These are phyloP conservation scores for Malassezia globosa DNA, from an alignment of 1,284 basidiomycete genomes.

Conservation along the genomic window DNA sequence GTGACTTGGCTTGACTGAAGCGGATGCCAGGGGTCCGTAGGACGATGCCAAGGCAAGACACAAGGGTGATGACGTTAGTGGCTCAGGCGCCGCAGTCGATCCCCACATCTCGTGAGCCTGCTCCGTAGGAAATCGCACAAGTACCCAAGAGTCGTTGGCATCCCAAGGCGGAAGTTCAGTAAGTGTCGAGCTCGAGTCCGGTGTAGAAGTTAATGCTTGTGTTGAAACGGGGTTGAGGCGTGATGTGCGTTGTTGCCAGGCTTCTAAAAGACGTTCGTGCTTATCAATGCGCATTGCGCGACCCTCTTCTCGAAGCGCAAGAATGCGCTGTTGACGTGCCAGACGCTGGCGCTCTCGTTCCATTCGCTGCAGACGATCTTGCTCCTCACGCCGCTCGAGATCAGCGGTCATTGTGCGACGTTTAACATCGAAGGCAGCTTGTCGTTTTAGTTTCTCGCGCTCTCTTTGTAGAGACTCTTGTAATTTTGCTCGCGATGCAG, in stretches of 20 bases:
- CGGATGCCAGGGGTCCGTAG: constrained; percentile 26
- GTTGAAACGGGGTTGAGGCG: not conserved
- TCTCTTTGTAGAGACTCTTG: constrained; percentile 67
- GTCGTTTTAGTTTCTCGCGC: constrained; percentile 61
- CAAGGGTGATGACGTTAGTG: constrained; percentile 19
- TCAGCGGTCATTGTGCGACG: constrained; percentile 70
- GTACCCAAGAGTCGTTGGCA: constrained; percentile 28
- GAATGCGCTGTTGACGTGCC: constrained; percentile 12
- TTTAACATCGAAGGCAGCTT: constrained; percentile 64
- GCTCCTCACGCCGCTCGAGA: constrained; percentile 67
- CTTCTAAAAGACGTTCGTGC: constrained; percentile 18
- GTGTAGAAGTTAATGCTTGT: not conserved
- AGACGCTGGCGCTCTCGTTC: not conserved
- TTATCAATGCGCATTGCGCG: constrained; percentile 18
- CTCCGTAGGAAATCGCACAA: constrained; percentile 30
- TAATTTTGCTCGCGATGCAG: constrained; percentile 66
- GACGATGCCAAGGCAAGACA: constrained; percentile 15
- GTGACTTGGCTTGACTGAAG: constrained; percentile 20
- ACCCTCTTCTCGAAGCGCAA: constrained; percentile 21
- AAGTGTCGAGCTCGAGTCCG: not conserved
- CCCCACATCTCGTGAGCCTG: constrained; percentile 21
- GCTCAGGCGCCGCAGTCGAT: not conserved
- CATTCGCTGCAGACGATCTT: constrained; percentile 47
- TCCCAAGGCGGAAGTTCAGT: constrained; percentile 19
- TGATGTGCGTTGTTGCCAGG: constrained; percentile 14